phyloP scores from a whole-genome alignment of 345 rosid species.

The Ricinus communis region DNA sequence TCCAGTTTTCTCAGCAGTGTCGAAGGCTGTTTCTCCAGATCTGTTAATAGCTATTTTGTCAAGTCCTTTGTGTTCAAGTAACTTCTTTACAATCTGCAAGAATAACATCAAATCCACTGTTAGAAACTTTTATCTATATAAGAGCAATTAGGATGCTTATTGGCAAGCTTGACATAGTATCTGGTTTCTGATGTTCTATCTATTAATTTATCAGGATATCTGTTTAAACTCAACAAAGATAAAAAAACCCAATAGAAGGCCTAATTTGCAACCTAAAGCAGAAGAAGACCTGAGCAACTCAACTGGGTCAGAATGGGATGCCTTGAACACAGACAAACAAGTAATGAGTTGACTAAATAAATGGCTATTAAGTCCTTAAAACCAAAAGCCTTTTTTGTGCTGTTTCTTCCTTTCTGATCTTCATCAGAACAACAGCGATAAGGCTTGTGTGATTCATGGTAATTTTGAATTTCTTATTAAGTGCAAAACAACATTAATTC shows the following conservation, averaged over 20 bases:
- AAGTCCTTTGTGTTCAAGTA: conserved; percentile 42
- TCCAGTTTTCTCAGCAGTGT: conserved; percentile 66
- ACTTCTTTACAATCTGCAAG: conserved; percentile 59
- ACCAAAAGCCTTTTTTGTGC: no score
- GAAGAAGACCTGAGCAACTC: no score
- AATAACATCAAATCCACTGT: conserved; percentile 12
- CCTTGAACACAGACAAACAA: no score
- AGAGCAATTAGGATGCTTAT: background rate
- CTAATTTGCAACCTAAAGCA: background rate
- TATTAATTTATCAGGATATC: background rate
- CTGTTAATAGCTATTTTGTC: conserved; percentile 56
- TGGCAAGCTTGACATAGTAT: background rate
- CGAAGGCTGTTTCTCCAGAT: conserved; percentile 71
- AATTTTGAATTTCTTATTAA: background rate
- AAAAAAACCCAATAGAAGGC: background rate
- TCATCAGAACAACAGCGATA: no score
- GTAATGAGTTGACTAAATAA: no score
- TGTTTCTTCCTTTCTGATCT: no score
- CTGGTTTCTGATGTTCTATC: background rate
- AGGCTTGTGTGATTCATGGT: no score
- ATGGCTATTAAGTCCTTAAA: no score
- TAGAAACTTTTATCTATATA: background rate
- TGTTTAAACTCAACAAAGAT: background rate
- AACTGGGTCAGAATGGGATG: no score
- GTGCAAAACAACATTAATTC: no score